Conservation (phyloP, 1,284 basidiomycete species). For the Fomitopsis pinicola region DNA sequence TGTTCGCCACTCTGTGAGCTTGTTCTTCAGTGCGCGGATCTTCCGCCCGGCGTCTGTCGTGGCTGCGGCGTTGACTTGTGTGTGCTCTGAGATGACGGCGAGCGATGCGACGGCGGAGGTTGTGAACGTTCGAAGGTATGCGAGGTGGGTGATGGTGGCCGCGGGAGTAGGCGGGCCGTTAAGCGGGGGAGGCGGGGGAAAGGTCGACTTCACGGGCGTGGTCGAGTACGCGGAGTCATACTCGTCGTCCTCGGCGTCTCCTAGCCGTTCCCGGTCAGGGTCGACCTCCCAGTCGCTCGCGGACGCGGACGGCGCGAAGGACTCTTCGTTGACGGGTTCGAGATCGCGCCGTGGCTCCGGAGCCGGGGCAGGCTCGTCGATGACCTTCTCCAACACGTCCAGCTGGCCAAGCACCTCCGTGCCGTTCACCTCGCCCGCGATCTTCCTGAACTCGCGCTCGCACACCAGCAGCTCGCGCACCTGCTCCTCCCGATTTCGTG, state of each 20-base stretch:
- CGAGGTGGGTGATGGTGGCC: conserved; percentile 54
- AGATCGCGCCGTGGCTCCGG: conserved; percentile 18
- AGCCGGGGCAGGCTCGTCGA: conserved; percentile 29
- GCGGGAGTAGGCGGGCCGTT: conserved; percentile 43
- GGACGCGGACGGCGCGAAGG: conserved; percentile 17
- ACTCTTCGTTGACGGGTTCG: conserved; percentile 48
- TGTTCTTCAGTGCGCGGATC: conserved; percentile 78
- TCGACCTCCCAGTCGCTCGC: conserved; percentile 56
- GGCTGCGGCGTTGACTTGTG: conserved; percentile 77
- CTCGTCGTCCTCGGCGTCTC: conserved; percentile 44
- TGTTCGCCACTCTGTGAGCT: conserved; percentile 67
- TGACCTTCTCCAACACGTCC: conserved; percentile 55
- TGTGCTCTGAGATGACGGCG: conserved; percentile 76
- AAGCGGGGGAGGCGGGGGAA: conserved; percentile 41
- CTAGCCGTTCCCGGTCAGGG: conserved; percentile 38
- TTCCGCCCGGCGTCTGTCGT: conserved; percentile 79
- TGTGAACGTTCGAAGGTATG: conserved; percentile 68
- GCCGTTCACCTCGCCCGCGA: conserved; percentile 71
- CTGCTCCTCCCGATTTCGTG: conserved; percentile 72
- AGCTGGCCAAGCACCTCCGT: conserved; percentile 66
- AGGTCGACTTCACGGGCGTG: conserved; percentile 49
- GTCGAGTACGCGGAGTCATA: conserved; percentile 29
- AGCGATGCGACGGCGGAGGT: conserved; percentile 70
- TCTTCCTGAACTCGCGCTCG: conserved; percentile 75
- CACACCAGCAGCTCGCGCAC: conserved; percentile 70